Percentiles rank a stretch among this genome's conserved stretches.
phyloP scores from a whole-genome alignment of 345 rosid genomes.

The Brassica cretica region DNA sequence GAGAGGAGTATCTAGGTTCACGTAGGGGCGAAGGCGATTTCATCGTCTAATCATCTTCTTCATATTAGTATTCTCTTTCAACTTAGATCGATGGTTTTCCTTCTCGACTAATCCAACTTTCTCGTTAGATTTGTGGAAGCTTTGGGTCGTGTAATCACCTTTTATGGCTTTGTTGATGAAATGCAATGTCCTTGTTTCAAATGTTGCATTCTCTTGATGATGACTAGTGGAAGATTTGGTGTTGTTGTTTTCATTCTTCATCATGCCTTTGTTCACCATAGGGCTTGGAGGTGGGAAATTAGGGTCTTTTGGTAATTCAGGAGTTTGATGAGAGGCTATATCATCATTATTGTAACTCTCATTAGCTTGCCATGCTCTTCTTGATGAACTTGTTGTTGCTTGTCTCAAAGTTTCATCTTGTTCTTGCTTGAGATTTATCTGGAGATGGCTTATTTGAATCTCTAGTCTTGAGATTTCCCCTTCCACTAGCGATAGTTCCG shows the following conservation, averaged over 20 bases:
- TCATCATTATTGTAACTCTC: conserved; percentile 21
- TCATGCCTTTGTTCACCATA: conserved; percentile 43
- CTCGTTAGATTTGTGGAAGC: conserved; percentile 51
- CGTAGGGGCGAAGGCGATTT: conserved; percentile 70
- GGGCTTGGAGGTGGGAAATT: conserved; percentile 44
- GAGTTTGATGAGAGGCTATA: conserved; percentile 23
- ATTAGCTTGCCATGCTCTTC: conserved; percentile 44
- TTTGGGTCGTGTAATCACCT: conserved; percentile 59
- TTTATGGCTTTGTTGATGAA: conserved; percentile 90
- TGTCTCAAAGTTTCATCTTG: conserved; percentile 52
- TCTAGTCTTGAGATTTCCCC: conserved; percentile 75
- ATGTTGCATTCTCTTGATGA: conserved; percentile 47
- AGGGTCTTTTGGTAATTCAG: conserved; percentile 16
- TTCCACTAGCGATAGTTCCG: conserved; percentile 76
- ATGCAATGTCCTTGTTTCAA: conserved; percentile 83
- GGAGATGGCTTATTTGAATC: conserved; percentile 64
- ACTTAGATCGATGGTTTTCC: conserved; percentile 25
- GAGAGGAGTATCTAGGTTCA: conserved; percentile 66
- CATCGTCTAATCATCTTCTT: conserved; percentile 45
- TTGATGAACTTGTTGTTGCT: conserved; percentile 46
- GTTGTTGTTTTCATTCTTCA: conserved; percentile 28
- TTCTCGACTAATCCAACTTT: conserved; percentile 37
- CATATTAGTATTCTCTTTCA: conserved; percentile 34
- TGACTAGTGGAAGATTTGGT: conserved; percentile 26
- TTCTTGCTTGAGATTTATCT: conserved; percentile 57